phyloP scores from a whole-genome alignment of 345 rosid genomes.

The Aethionema arabicum region DNA sequence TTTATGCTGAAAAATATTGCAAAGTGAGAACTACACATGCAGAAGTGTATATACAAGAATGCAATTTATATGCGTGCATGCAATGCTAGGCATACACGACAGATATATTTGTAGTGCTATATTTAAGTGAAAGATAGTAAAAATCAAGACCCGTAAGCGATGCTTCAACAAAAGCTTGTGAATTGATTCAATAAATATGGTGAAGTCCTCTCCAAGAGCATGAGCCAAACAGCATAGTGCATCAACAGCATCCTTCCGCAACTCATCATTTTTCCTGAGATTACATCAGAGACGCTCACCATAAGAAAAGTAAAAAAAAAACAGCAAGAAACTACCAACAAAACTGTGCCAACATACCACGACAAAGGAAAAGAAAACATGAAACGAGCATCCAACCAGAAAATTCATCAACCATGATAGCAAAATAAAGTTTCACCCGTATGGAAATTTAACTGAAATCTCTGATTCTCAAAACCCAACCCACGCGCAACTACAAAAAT shows the following conservation, averaged over 20 bases:
- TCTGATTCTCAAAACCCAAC: conserved; percentile 12
- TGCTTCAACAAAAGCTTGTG: conserved; percentile 80
- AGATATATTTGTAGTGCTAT: conserved; percentile 9
- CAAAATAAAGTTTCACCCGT: conserved; percentile 4
- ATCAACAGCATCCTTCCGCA: conserved; percentile 93
- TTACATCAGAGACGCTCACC: conserved; percentile 14
- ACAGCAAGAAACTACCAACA: background rate
- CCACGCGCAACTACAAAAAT: background rate
- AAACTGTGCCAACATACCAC: conserved; percentile 14
- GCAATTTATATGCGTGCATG: background rate
- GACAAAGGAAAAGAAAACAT: conserved; percentile 7
- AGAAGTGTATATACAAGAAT: conserved; percentile 10
- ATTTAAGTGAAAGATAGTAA: conserved; percentile 11
- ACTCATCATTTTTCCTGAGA: conserved; percentile 82
- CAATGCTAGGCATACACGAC: conserved; percentile 1
- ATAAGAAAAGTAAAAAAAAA: conserved; percentile 1
- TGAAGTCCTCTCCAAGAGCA: conserved; percentile 98
- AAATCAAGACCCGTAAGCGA: conserved; percentile 57
- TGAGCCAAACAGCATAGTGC: conserved; percentile 97
- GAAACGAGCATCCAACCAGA: conserved; percentile 14
- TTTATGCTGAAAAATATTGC: conserved; percentile 65
- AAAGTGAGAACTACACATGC: conserved; percentile 2
- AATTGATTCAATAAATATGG: conserved; percentile 88
- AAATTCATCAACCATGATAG: conserved; percentile 15
- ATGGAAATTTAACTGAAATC: background rate